phyloP scores from a whole-genome alignment of 169 alveolate species.

The Cryptosporidium sp. region DNA sequence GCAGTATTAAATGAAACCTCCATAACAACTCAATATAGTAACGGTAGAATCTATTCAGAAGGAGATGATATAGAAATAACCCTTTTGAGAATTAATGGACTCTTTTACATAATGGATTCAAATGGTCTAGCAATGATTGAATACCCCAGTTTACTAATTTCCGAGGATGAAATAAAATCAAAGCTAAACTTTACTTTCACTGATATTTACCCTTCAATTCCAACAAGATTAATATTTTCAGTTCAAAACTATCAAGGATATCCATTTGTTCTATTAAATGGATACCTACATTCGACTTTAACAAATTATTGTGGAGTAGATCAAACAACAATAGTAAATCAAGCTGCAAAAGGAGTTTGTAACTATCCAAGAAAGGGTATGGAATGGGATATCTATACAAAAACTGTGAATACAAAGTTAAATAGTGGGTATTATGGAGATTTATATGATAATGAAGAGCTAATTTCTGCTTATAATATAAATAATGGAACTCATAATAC shows the following conservation, averaged over 20 bases:
- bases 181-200: constrained; percentile 44
- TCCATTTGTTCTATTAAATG: constrained; percentile 57
- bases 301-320: constrained; percentile 50
- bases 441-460: constrained; percentile 30
- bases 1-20: constrained; percentile 16
- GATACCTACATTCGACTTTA: constrained; percentile 52
- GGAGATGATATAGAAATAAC: constrained; percentile 51
- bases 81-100: constrained; percentile 27
- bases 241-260: constrained; percentile 54
- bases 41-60: constrained; percentile 15
- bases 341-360: constrained; percentile 54
- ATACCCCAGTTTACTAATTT: constrained; percentile 39
- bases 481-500: constrained; percentile 71
- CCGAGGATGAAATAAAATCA: constrained; percentile 34
- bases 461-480: constrained; percentile 43
- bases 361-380: constrained; percentile 34
- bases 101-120: constrained; percentile 58
- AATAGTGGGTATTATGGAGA: constrained; percentile 46
- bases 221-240: constrained; percentile 25
- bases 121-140: constrained; percentile 54
- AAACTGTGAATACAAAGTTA: constrained; percentile 1
- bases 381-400: constrained; percentile 35
- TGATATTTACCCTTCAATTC: constrained; percentile 48
- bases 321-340: constrained; percentile 52
- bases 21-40: constrained; percentile 34